A percentile compares a stretch with the other conserved stretches of the same genome.
Evolutionary conservation across 1,139 yeast species (phyloP).

Genomic region (Geotrichum australiense): DNA sequence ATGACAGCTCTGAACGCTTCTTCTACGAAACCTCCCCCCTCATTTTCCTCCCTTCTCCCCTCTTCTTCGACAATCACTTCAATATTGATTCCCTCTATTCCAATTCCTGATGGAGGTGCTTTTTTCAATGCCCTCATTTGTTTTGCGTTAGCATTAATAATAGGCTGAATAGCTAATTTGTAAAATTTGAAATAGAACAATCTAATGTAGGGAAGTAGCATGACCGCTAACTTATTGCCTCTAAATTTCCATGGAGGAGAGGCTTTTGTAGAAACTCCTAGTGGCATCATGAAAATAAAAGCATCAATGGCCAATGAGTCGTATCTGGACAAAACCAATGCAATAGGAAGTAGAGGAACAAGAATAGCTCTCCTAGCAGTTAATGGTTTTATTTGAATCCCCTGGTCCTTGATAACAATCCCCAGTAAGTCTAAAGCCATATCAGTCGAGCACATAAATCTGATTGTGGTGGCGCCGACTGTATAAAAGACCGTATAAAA

Average conservation of each 20-base stretch:
- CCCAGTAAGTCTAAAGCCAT: slow-evolving; percentile 29
- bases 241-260: slow-evolving; percentile 25
- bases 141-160: slow-evolving; percentile 24
- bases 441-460: slow-evolving; percentile 34
- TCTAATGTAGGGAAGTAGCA: slow-evolving; percentile 24
- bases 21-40: slow-evolving; percentile 1
- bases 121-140: slow-evolving; percentile 20
- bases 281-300: slow-evolving; percentile 22
- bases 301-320: slow-evolving; percentile 21
- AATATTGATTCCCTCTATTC: slow-evolving; percentile 14
- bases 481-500: slow-evolving; percentile 27
- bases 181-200: slow-evolving; percentile 24
- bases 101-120: neutral
- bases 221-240: slow-evolving; percentile 25
- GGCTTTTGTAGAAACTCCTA: slow-evolving; percentile 21
- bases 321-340: slow-evolving; percentile 23
- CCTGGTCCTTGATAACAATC: slow-evolving; percentile 20
- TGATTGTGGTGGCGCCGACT: slow-evolving; percentile 32
- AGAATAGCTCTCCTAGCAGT: slow-evolving; percentile 23
- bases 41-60: slow-evolving; percentile 1
- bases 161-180: slow-evolving; percentile 25
- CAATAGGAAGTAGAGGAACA: slow-evolving; percentile 26
- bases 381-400: slow-evolving; percentile 22
- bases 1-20: slow-evolving; percentile 2
- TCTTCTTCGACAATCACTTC: slow-evolving; percentile 17